Percentiles rank a stretch among this genome's conserved stretches.
Evolutionary conservation across 2,329 filamentous ascomycete genomes (phyloP).

Genomic region (Setomelanomma holmii): DNA sequence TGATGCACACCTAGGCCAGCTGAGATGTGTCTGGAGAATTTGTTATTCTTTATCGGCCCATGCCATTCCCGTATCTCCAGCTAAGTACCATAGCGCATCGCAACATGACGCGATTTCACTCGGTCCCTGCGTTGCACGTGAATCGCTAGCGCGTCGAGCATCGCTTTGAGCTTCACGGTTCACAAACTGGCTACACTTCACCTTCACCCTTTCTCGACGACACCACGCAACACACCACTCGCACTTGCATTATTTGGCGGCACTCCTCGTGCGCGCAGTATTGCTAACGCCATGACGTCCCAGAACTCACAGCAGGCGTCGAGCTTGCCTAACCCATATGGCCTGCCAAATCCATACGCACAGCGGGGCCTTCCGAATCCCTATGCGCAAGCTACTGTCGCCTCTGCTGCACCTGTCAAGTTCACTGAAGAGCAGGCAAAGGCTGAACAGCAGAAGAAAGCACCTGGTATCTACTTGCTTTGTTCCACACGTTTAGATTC

Average conservation of each 20-base stretch:
- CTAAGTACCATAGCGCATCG: neutral
- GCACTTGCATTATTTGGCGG: slow-evolving; percentile 9
- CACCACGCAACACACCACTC: slow-evolving; percentile 2
- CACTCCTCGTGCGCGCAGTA: slow-evolving; percentile 10
- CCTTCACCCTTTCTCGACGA: neutral
- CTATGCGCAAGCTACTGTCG: slow-evolving; percentile 35
- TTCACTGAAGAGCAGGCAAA: slow-evolving; percentile 41
- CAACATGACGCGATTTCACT: slow-evolving; percentile 16
- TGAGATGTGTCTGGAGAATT: slow-evolving; percentile 17
- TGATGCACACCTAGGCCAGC: slow-evolving; percentile 24
- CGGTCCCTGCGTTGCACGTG: slow-evolving; percentile 23
- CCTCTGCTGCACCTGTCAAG: slow-evolving; percentile 36
- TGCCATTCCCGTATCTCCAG: slow-evolving; percentile 2
- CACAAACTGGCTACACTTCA: neutral
- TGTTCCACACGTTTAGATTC: slow-evolving; percentile 25
- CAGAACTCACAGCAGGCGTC: slow-evolving; percentile 32
- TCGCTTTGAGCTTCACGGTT: neutral
- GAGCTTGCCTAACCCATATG: slow-evolving; percentile 35
- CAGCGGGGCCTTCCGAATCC: slow-evolving; percentile 34
- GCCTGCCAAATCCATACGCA: slow-evolving; percentile 36
- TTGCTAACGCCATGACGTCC: slow-evolving; percentile 28
- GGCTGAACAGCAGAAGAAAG: slow-evolving; percentile 40
- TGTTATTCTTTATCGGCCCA: slow-evolving; percentile 11
- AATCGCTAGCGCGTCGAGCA: slow-evolving; percentile 11
- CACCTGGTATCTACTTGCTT: slow-evolving; percentile 41